Evolutionary conservation across 805 yeast genomes (phyloP), one percentile per base, ranked within the genome.

Genomic region (Suhomyces emberorum): DNA sequence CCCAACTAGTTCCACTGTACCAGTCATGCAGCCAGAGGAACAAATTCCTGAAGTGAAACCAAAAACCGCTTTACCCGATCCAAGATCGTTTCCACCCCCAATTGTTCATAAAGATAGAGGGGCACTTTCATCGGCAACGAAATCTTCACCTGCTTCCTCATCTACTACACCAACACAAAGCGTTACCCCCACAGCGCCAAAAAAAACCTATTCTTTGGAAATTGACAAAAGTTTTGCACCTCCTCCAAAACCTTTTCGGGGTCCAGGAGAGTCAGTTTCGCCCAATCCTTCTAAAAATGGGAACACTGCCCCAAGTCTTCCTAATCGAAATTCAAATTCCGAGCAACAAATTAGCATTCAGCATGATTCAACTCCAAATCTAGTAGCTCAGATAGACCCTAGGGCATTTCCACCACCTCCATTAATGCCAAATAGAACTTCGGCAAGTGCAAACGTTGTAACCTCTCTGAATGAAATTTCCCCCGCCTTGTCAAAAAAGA

Each of bases 211-310:
- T 30, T 44, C 42, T 20, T 37, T 44, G 51, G 67, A 64, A 4
- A 52, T 69, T 26, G 71, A 70, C 43, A 42, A 52, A 22, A 61
- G 58, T 21, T 57, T 59, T 40, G 77, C 70, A 1, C 71, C 76
- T 2, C 76, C 77, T 6, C 77, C 77, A 3, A 59, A 52, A 37
- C 64, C 67, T 3, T 38, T 37, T 21, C 46, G 30, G 26, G 42
- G 32, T 3, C 41, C 39, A 7, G 35, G 14, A 15, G 31, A 17
- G 10, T 6, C 10, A 11, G 18, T 12, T 7, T 25, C n/a, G 7
- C 7, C 12, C 8, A 11, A 14, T 9, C 12, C 28, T 25, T 7
- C 28, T 9, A 7, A 7, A 25, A 7, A 25, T 7, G 28, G 7
- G n/a, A 25, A 17, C 12, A 10, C 27, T 11, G 7, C 19, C 15